Base-by-base conservation (phyloP, 1,284 basidiomycete genomes). In the Neotropicomus parvogracilis region DNA sequence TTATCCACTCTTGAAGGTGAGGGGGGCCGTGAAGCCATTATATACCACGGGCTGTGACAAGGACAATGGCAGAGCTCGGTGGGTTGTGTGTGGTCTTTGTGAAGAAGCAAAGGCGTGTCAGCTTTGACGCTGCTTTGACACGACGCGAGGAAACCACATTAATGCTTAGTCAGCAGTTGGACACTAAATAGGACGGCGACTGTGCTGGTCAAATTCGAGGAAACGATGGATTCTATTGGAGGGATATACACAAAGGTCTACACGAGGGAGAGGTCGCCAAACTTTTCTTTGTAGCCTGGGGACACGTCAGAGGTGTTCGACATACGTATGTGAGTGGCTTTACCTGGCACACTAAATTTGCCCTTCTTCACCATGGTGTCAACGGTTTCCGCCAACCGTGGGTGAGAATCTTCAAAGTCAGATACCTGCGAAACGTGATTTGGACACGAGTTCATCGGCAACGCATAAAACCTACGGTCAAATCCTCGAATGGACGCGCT, bases 341-440 rank as follows among this genome's bases (percentile, higher is more conserved):
- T 68, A 80, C 91, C 91, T 62, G 94, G 93, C 50, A 97, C 92
- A 66, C 88, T 90, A 89, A 93, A 99, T 78, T 98, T 98, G 72
- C 97, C 97, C 79, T 99, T 97, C 82, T 91, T 88, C 64, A 98
- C 72, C 94, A 98, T 98, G 62, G 84, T 94, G 77, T 98, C 93
- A 59, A 97, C 91, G 40, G 91, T 85, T 73, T 97, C 85, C 44
- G 79, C 74, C 68, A 99, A 88, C 71, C 94, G 91, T 40, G 97
- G 97, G 70, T 95, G 88, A 43, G 97, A 95, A 56, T 86, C 79
- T 59, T 88, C 85, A 60, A 99, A 91, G 59, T 99, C 97, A 62
- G 89, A 85, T 55, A 85, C 77, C 91, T 94, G 57, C 47, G 13
- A 28, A 46, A 53, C 36, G 41, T 3, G 26, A 27, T 33, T 37